Percentiles rank a stretch among this genome's conserved stretches.
These are phyloP conservation scores for Polyporus tsugae DNA, from an alignment of 1,284 basidiomycete species.

Conservation along the genomic window DNA sequence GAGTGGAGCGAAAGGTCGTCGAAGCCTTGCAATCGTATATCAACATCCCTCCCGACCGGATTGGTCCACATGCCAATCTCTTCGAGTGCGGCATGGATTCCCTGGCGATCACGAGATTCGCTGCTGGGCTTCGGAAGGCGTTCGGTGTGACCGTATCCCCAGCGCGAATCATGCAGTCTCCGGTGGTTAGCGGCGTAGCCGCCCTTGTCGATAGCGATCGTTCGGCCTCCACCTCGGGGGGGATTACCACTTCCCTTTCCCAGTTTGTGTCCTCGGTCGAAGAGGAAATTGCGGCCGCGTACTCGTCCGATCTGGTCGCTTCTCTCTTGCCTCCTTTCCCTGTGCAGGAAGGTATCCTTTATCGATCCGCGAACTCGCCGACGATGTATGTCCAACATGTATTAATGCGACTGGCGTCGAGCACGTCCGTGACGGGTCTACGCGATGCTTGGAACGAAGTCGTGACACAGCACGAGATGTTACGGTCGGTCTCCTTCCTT, in stretches of 20 bases:
- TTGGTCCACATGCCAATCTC: slow-evolving; percentile 42
- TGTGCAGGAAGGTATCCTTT: slow-evolving; percentile 58
- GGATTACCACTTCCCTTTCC: slow-evolving; percentile 29
- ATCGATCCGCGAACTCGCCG: slow-evolving; percentile 48
- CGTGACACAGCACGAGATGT: slow-evolving; percentile 46
- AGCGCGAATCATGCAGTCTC: slow-evolving; percentile 52
- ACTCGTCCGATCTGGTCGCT: slow-evolving; percentile 41
- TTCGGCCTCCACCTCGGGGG: neutral
- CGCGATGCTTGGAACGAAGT: slow-evolving; percentile 47
- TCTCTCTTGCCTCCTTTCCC: slow-evolving; percentile 54
- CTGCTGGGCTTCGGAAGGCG: slow-evolving; percentile 45
- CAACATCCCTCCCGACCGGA: slow-evolving; percentile 23
- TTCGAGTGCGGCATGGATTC: slow-evolving; percentile 59
- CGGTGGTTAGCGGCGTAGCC: slow-evolving; percentile 47
- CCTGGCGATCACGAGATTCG: slow-evolving; percentile 49
- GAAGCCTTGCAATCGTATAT: slow-evolving; percentile 29
- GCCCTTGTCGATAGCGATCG: slow-evolving; percentile 31
- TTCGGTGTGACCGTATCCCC: slow-evolving; percentile 45
- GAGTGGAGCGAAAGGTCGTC: slow-evolving; percentile 32
- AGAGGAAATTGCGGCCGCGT: slow-evolving; percentile 39
- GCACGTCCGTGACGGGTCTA: slow-evolving; percentile 38
- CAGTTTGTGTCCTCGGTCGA: slow-evolving; percentile 42
- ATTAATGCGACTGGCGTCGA: slow-evolving; percentile 42
- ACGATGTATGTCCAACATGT: slow-evolving; percentile 59
- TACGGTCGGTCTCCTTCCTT: slow-evolving; percentile 45